Conservation (phyloP, 345 rosid genomes). For the Erucastrum elatum region DNA sequence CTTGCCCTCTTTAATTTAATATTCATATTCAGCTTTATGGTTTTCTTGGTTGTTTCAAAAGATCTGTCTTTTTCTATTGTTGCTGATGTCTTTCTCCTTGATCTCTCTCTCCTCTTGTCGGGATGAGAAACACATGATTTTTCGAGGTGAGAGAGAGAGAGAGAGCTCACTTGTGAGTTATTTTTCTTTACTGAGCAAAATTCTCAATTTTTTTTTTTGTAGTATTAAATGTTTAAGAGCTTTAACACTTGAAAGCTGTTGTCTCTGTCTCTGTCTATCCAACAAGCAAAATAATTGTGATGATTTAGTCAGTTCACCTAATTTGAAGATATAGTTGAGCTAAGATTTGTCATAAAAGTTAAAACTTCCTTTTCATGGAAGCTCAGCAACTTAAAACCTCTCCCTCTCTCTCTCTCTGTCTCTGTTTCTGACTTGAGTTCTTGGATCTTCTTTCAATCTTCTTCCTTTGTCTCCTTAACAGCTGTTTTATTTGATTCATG, state of each 20-base stretch:
- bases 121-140: conserved; percentile 32
- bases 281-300: conserved; percentile 10
- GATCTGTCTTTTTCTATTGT: conserved; percentile 32
- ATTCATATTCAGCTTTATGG: conserved; percentile 12
- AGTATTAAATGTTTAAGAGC: conserved; percentile 11
- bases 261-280: conserved; percentile 9
- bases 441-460: conserved; percentile 18
- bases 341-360: conserved; percentile 37
- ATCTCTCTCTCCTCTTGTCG: conserved; percentile 25
- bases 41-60: conserved; percentile 21
- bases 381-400: conserved; percentile 33
- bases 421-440: conserved; percentile 8
- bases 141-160: background rate
- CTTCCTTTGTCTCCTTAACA: background rate
- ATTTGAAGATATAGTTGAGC: conserved; percentile 18
- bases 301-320: conserved; percentile 35
- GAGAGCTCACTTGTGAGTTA: conserved; percentile 26
- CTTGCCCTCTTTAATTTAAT: conserved; percentile 14
- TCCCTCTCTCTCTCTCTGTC: conserved; percentile 10
- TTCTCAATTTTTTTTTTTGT: background rate
- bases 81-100: conserved; percentile 3
- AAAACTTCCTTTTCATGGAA: conserved; percentile 41
- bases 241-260: conserved; percentile 17
- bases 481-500: conserved; percentile 21
- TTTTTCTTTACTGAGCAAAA: conserved; percentile 7